Evolutionary conservation across 108 stramenopile species (phyloP).

Genomic region (Nitzschia sp.): DNA sequence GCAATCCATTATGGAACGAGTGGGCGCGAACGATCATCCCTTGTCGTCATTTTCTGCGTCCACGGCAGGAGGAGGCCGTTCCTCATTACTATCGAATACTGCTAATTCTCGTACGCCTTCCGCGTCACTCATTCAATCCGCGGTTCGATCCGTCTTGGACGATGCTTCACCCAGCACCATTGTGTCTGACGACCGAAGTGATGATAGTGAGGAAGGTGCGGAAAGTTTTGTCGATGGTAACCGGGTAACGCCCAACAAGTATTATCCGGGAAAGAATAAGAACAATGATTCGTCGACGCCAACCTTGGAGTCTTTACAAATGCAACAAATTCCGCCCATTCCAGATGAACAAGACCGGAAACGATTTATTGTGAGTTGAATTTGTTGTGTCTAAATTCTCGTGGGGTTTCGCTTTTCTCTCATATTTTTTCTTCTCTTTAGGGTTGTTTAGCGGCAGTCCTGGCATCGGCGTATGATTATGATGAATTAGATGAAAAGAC

Average conservation of each 20-base stretch:
- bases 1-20: neutral
- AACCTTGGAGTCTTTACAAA: constrained; percentile 35
- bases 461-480: constrained; percentile 68
- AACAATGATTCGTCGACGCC: neutral
- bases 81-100: neutral
- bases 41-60: no score
- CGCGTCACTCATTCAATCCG: constrained; percentile 48
- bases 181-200: constrained; percentile 31
- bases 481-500: constrained; percentile 35
- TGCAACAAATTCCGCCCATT: constrained; percentile 36
- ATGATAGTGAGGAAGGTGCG: no score
- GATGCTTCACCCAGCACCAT: constrained; percentile 36
- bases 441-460: constrained; percentile 79
- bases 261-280: neutral
- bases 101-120: constrained; percentile 11
- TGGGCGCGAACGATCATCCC: neutral
- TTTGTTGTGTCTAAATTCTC: neutral
- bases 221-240: neutral
- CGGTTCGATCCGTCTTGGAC: constrained; percentile 57
- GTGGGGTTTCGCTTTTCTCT: no score
- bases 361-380: constrained; percentile 48
- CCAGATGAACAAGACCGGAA: constrained; percentile 61
- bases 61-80: neutral
- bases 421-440: constrained; percentile 20
- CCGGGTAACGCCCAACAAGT: neutral